Evolutionary conservation across 2,329 filamentous ascomycete genomes (phyloP).

Genomic region (Colletotrichum euphorbiae): DNA sequence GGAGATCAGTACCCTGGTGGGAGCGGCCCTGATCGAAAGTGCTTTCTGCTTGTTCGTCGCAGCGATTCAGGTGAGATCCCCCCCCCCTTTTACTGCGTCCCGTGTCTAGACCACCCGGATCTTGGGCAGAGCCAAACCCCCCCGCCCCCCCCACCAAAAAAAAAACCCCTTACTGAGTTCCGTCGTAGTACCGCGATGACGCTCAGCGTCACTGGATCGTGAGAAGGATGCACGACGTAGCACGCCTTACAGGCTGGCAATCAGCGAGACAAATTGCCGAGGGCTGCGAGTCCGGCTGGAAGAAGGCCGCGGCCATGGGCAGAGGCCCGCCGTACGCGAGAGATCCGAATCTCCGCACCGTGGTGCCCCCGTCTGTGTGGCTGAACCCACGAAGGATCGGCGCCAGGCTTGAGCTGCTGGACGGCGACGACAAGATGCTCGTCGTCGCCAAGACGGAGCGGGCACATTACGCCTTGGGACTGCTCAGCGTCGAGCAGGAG

Average conservation of each 20-base stretch:
- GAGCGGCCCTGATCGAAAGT: conserved; percentile 84
- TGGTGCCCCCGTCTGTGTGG: conserved; percentile 58
- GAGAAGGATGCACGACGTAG: conserved; percentile 78
- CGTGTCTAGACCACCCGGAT: no score
- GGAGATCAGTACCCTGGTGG: conserved; percentile 80
- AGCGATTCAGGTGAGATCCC: conserved; percentile 72
- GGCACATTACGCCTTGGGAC: conserved; percentile 80
- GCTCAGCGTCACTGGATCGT: conserved; percentile 84
- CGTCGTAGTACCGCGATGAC: conserved; percentile 73
- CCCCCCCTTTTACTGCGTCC: not conserved
- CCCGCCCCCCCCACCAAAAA: no score
- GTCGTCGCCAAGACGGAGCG: conserved; percentile 72
- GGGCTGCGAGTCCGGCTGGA: conserved; percentile 88
- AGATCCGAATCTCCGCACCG: conserved; percentile 52
- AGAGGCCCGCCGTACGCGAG: conserved; percentile 80
- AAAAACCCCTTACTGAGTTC: conserved; percentile 35
- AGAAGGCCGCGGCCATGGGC: conserved; percentile 77
- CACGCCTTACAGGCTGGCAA: conserved; percentile 87
- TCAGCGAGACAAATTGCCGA: conserved; percentile 83
- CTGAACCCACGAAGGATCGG: conserved; percentile 64
- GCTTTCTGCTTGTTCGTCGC: conserved; percentile 89
- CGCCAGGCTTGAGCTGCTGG: conserved; percentile 61
- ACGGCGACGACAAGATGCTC: conserved; percentile 58
- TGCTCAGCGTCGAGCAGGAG: conserved; percentile 83
- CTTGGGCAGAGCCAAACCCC: no score